Percentiles rank a stretch among this genome's conserved stretches.
These are phyloP conservation scores for Colletotrichum phormii DNA, from an alignment of 2,329 filamentous ascomycete genomes.

Conservation along the genomic window DNA sequence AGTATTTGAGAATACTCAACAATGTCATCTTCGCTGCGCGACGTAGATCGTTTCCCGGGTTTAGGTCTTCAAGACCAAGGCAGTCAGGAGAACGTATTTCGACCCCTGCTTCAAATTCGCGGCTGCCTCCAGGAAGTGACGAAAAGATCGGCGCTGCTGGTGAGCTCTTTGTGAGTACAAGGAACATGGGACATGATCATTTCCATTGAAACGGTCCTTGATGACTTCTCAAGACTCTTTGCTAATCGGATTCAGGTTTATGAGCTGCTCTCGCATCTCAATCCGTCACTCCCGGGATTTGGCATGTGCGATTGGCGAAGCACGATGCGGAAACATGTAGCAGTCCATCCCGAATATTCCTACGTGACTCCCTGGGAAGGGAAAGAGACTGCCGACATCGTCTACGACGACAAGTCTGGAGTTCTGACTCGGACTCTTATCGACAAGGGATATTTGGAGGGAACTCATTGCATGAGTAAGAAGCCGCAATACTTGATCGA, in stretches of 20 bases:
- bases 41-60: not conserved
- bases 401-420: slow-evolving; percentile 52
- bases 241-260: slow-evolving; percentile 49
- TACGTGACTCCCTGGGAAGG: slow-evolving; percentile 53
- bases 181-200: not conserved
- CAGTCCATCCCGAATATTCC: slow-evolving; percentile 51
- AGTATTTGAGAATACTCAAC: not conserved
- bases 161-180: slow-evolving; percentile 37
- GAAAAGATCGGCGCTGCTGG: slow-evolving; percentile 38
- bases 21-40: not conserved
- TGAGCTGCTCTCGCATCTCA: slow-evolving; percentile 49
- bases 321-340: slow-evolving; percentile 55
- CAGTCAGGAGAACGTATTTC: not conserved
- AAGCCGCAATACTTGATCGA: slow-evolving; percentile 59
- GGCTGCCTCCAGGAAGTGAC: not conserved
- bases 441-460: slow-evolving; percentile 45
- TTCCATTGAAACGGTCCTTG: not conserved
- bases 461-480: slow-evolving; percentile 41
- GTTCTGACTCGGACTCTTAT: slow-evolving; percentile 49
- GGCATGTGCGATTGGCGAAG: slow-evolving; percentile 58
- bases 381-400: slow-evolving; percentile 59
- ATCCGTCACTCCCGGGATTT: slow-evolving; percentile 48
- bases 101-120: not conserved
- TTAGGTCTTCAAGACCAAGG: not conserved
- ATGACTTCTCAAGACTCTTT: not conserved